Base-by-base conservation (phyloP, 495 filamentous ascomycete genomes). In the Umbilicaria muhlenbergii region DNA sequence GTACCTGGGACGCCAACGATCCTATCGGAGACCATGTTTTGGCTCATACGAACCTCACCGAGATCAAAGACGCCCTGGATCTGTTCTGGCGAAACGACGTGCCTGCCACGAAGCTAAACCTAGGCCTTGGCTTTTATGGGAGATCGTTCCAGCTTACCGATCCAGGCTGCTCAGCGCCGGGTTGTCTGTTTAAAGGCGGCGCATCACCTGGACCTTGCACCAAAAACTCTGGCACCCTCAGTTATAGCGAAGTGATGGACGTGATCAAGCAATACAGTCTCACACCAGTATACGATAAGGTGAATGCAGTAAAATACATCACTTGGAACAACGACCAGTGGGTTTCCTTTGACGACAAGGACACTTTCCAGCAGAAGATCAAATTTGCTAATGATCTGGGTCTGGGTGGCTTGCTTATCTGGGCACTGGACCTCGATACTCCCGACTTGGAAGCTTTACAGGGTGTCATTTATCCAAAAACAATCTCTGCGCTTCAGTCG, bases 101-200 rank as follows among this genome's bases (percentile, higher is more conserved):
- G 6, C 43, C 49, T 3, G 53, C 70, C 0, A 32, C 35, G 0
- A 59, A 70, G 41, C 53, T 77, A 4, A 45, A 47, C 43, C 37
- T 77, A 2, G 73, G 74, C 0, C 18, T 73, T 0, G 74, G 63
- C 3, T 77, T 71, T 45, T 78, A 78, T 44, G 73, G 74, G 0
- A 58, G 74, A 1, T 48, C 45, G 1, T 66, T 62, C 47, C 56
- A 51, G 1, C 42, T 65, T 1, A 41, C 15, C 15, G 36, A 48
- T 14, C 50, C 59, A 11, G 58, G 58, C 12, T 65, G 59, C 44
- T 21, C n/a, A n/a, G n/a, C n/a, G n/a, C n/a, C n/a, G n/a, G n/a
- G n/a, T n/a, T n/a, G n/a, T n/a, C 45, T 42, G 8, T 61, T 56
- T 41, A 35, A 21, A 5, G 51, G 44, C 7, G 38, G 47, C 7